Percentiles rank a stretch among this genome's conserved stretches.
Evolutionary conservation across 2,329 filamentous ascomycete genomes (phyloP).

Genomic region (Karstenula rhodostoma): DNA sequence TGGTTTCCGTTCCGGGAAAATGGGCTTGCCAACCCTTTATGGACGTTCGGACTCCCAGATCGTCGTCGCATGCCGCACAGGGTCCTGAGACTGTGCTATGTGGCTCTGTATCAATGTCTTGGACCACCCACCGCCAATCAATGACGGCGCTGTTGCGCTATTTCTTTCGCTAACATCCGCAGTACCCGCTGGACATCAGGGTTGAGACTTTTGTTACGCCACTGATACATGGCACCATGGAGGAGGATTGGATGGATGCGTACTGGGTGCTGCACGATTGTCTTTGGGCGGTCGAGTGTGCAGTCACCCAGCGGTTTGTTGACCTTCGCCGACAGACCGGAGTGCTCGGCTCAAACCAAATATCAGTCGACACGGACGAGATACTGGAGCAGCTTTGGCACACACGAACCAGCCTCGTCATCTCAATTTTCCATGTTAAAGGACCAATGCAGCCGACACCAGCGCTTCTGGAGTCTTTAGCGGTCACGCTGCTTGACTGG

Average conservation of each 20-base stretch:
- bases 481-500: constrained; percentile 34
- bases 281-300: constrained; percentile 46
- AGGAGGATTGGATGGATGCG: constrained; percentile 42
- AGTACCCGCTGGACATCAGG: constrained; percentile 46
- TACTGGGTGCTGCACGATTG: constrained; percentile 47
- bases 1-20: not conserved
- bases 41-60: not conserved
- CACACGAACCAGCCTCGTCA: constrained; percentile 31
- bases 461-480: constrained; percentile 31
- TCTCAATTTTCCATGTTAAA: constrained; percentile 34
- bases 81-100: not conserved
- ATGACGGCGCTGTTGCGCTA: not conserved
- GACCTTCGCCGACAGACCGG: constrained; percentile 36
- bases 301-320: constrained; percentile 46
- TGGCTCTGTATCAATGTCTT: not conserved
- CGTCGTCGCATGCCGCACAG: not conserved
- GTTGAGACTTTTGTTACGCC: constrained; percentile 36
- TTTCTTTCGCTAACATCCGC: constrained; percentile 19
- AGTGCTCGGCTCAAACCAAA: constrained; percentile 17
- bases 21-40: not conserved
- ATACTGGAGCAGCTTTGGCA: constrained; percentile 32
- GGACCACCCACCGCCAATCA: not conserved
- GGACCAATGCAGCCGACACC: constrained; percentile 30
- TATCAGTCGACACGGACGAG: constrained; percentile 29
- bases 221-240: constrained; percentile 32